Conservation (phyloP, 371 early-diverging fungal genomes). For the Basidiobolus meristosporus region DNA sequence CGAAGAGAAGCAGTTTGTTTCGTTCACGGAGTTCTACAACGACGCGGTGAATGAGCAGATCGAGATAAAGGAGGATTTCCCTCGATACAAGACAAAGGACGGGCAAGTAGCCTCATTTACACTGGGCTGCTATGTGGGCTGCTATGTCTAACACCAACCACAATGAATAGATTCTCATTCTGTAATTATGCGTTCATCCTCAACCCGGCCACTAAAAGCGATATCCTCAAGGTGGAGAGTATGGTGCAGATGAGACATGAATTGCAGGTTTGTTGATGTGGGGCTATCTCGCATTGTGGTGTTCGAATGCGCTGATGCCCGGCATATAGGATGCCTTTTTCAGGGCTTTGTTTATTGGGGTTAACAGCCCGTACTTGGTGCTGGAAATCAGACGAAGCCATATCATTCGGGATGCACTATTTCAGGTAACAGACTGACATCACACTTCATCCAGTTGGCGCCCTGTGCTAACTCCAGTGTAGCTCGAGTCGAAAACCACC, state of each 20-base stretch:
- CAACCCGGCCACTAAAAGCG: slow-evolving; percentile 56
- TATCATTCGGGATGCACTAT: slow-evolving; percentile 75
- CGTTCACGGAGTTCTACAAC: slow-evolving; percentile 49
- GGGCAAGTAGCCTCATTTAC: slow-evolving; percentile 11
- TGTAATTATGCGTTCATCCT: slow-evolving; percentile 66
- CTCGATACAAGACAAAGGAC: slow-evolving; percentile 46
- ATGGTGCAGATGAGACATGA: slow-evolving; percentile 59
- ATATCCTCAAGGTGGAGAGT: slow-evolving; percentile 60
- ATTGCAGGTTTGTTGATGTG: slow-evolving; percentile 11
- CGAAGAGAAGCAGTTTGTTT: slow-evolving; percentile 15
- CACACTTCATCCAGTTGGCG: too few relatives aligned
- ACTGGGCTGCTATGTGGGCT: neutral
- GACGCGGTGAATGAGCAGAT: slow-evolving; percentile 45
- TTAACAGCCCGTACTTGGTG: slow-evolving; percentile 67
- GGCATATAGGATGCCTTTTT: slow-evolving; percentile 41
- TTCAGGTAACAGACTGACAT: slow-evolving; percentile 21
- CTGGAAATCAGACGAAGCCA: slow-evolving; percentile 48
- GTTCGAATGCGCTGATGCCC: neutral
- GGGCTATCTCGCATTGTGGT: slow-evolving; percentile 1
- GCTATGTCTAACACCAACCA: neutral
- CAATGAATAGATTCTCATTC: slow-evolving; percentile 31
- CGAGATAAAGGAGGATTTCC: slow-evolving; percentile 70
- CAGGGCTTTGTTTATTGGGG: slow-evolving; percentile 73
- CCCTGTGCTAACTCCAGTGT: too few relatives aligned
- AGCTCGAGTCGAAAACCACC: slow-evolving; percentile 11